Evolutionary conservation across 2,329 filamentous ascomycete genomes (phyloP).

Genomic region (Claviceps arundinis): DNA sequence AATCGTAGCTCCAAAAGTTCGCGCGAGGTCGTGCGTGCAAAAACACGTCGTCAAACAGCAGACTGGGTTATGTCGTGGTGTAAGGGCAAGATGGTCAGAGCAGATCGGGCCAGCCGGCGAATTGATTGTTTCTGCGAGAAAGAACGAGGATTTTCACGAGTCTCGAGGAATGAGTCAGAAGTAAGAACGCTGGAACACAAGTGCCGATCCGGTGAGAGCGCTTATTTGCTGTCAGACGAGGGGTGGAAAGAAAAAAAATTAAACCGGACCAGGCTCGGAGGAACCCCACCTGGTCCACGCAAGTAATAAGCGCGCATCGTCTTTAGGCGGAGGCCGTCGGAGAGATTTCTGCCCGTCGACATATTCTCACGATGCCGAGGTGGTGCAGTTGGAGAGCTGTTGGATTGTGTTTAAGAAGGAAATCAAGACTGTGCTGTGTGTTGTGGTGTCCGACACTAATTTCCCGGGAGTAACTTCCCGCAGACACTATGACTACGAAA

Average conservation of each 20-base stretch:
- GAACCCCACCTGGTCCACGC: too few species aligned
- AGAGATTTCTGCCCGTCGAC: too few species aligned
- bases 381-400: too few species aligned
- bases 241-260: neutral
- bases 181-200: neutral
- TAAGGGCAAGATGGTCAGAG: neutral
- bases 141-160: neutral
- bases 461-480: too few species aligned
- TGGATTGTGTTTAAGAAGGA: too few species aligned
- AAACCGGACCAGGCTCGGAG: neutral
- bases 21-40: neutral
- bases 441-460: too few species aligned
- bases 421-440: too few species aligned
- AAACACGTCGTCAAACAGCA: neutral
- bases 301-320: too few species aligned
- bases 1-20: neutral
- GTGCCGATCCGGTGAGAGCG: neutral
- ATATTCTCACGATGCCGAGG: too few species aligned
- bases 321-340: too few species aligned
- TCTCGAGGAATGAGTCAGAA: neutral
- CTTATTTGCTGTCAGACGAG: neutral
- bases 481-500: too few species aligned
- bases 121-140: neutral
- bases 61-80: too few species aligned
- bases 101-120: neutral